Conservation (phyloP, 441 rosid species). For the Euphorbia schlechtendalii region DNA sequence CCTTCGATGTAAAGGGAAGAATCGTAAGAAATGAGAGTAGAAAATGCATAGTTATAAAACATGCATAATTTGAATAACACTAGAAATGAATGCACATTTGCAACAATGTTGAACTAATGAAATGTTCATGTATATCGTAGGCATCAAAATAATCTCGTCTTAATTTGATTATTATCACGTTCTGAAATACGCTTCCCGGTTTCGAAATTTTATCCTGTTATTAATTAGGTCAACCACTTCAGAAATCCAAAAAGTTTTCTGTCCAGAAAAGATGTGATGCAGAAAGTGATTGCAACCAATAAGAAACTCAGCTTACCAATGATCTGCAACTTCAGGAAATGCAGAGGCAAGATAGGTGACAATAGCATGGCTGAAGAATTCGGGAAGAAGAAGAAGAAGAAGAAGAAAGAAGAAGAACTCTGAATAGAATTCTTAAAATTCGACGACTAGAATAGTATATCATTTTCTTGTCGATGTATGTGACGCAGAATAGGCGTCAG, state of each 20-base stretch:
- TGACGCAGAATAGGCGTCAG: not conserved
- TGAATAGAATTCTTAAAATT: not conserved
- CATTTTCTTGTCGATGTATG: not conserved
- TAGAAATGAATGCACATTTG: not conserved
- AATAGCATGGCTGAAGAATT: conserved; percentile 66
- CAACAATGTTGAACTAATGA: not conserved
- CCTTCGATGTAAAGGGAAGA: conserved; percentile 29
- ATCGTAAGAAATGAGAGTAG: conserved; percentile 2
- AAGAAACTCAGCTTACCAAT: conserved; percentile 47
- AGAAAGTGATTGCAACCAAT: not conserved
- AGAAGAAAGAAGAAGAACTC: not conserved
- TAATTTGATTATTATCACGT: not conserved
- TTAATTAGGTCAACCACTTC: not conserved
- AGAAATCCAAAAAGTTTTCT: not conserved
- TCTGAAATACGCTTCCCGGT: too few relatives aligned
- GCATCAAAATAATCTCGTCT: not conserved
- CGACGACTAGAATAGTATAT: not conserved
- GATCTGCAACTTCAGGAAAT: conserved; percentile 78
- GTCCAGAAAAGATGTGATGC: not conserved
- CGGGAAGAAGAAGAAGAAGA: not conserved
- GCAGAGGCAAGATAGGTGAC: conserved; percentile 64
- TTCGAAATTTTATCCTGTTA: not conserved
- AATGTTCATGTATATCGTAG: not conserved
- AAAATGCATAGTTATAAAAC: not conserved
- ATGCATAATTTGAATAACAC: not conserved